Conservation (phyloP, 2,329 filamentous ascomycete species). For the Fusarium sulawesiense region DNA sequence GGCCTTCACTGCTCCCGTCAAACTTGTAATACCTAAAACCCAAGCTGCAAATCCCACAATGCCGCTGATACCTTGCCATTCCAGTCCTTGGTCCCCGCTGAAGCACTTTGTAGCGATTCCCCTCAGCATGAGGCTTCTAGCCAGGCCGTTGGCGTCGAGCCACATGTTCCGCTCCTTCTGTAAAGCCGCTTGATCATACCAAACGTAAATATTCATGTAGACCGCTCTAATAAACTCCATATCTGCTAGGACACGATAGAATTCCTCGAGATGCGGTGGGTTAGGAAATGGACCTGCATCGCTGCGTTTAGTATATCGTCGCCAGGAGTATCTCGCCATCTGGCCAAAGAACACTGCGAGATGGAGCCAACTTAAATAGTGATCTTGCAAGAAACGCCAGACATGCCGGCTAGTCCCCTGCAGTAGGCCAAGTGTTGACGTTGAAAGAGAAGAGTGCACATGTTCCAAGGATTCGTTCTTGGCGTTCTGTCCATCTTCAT, state of each 20-base stretch:
- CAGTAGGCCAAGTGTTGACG: not conserved
- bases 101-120: constrained; percentile 15
- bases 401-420: not conserved
- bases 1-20: not conserved
- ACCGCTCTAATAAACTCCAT: constrained; percentile 12
- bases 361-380: not conserved
- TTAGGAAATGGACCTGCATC: not conserved
- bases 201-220: not conserved
- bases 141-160: constrained; percentile 48
- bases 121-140: constrained; percentile 46
- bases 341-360: not conserved
- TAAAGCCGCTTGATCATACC: constrained; percentile 35
- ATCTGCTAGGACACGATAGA: constrained; percentile 10
- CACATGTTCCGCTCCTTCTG: constrained; percentile 46
- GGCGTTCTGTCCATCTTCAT: not conserved
- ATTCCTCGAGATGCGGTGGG: not conserved
- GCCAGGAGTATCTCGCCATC: not conserved
- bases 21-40: not conserved
- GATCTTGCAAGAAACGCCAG: not conserved
- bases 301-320: not conserved
- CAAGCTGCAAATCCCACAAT: not conserved
- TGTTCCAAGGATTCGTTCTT: not conserved
- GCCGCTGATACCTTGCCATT: not conserved
- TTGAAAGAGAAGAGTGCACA: not conserved
- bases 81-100: constrained; percentile 9